These are phyloP conservation scores for Chenopodium album DNA, from an alignment of 148 eudicot genomes.

Conservation along the genomic window DNA sequence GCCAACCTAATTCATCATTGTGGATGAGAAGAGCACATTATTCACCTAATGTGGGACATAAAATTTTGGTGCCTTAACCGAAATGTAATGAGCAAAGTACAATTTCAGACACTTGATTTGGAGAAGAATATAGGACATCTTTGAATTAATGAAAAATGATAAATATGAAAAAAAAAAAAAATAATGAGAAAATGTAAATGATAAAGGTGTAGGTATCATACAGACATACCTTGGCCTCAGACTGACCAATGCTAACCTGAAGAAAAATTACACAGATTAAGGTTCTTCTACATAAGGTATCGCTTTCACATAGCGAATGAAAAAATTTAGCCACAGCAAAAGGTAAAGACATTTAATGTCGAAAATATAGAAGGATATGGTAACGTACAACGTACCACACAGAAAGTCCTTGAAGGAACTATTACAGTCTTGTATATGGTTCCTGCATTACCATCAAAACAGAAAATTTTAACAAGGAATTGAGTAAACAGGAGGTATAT, in stretches of 20 bases:
- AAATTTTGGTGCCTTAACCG: conserved; percentile 1
- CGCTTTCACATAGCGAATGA: not conserved
- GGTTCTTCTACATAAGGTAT: not conserved
- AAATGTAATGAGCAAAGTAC: not conserved
- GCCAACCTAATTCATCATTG: not conserved
- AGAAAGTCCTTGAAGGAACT: conserved; percentile 87
- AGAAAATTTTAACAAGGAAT: conserved; percentile 2
- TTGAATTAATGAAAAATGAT: not conserved
- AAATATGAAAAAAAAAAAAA: not conserved
- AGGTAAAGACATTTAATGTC: not conserved
- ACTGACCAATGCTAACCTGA: conserved; percentile 91
- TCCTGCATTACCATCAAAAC: conserved; percentile 51
- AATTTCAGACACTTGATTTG: not conserved
- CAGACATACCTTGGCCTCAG: conserved; percentile 87
- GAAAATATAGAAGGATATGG: conserved; percentile 20
- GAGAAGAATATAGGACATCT: not conserved
- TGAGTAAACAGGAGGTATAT: not conserved
- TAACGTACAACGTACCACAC: conserved; percentile 53
- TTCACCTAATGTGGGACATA: not conserved
- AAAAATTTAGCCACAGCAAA: not conserved
- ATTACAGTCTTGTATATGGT: conserved; percentile 85
- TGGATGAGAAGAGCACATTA: not conserved
- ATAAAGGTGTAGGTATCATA: conserved; percentile 13
- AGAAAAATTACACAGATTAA: conserved; percentile 21
- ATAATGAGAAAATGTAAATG: not conserved